A percentile compares a stretch with the other conserved stretches of the same genome.
Conservation (phyloP, 805 yeast genomes). For the Yamadazyma phyllophila region DNA sequence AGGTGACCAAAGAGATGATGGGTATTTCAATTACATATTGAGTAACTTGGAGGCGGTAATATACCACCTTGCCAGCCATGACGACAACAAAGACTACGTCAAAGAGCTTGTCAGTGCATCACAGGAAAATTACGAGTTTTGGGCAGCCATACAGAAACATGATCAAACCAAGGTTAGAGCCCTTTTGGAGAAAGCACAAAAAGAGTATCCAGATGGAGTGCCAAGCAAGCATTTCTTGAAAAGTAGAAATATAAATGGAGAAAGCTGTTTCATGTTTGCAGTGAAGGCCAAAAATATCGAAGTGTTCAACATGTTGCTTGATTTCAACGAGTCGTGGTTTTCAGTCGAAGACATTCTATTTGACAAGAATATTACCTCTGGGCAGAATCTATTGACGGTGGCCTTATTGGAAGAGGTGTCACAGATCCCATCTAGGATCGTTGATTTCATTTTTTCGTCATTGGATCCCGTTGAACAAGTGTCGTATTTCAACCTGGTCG, state of each 20-base stretch:
- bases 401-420: conserved; percentile 58
- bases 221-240: conserved; percentile 22
- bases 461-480: conserved; percentile 46
- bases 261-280: conserved; percentile 67
- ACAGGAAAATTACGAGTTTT: conserved; percentile 47
- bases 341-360: conserved; percentile 65
- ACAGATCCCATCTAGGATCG: conserved; percentile 46
- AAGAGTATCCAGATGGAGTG: conserved; percentile 11
- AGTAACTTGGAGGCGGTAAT: conserved; percentile 84
- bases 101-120: conserved; percentile 41
- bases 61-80: conserved; percentile 47
- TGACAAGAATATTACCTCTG: conserved; percentile 53
- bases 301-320: conserved; percentile 46
- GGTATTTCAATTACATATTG: conserved; percentile 70
- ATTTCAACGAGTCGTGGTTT: conserved; percentile 46
- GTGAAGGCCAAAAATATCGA: conserved; percentile 46
- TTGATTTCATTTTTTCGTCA: conserved; percentile 37
- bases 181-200: conserved; percentile 14
- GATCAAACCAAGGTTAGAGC: conserved; percentile 19
- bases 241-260: conserved; percentile 50
- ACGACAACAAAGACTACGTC: conserved; percentile 22
- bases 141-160: conserved; percentile 46
- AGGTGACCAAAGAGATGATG: conserved; percentile 36
- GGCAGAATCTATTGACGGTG: conserved; percentile 55
- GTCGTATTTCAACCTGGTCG: conserved; percentile 49